Evolutionary conservation across 768 basidiomycete species (phyloP).

Genomic region (Clitopilus hobsonii): DNA sequence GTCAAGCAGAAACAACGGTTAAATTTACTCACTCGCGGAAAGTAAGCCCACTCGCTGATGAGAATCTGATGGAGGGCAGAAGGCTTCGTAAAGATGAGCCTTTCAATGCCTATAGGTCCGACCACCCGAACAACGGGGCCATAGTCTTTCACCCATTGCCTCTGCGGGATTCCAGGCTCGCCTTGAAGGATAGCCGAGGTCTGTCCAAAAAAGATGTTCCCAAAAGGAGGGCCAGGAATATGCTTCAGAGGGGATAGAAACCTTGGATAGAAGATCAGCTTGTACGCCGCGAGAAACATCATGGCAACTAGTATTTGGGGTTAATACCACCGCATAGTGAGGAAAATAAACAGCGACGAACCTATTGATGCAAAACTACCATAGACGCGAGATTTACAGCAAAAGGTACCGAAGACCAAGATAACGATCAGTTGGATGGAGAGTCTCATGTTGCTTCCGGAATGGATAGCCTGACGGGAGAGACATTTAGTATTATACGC

Average conservation of each 20-base stretch:
- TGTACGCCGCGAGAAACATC: constrained; percentile 7
- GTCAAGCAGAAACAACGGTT: neutral
- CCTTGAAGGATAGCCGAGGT: constrained; percentile 29
- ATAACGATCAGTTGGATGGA: no score
- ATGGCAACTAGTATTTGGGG: neutral
- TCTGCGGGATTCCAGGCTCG: constrained; percentile 39
- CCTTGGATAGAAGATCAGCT: constrained; percentile 26
- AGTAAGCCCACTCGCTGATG: constrained; percentile 39
- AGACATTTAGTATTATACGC: no score
- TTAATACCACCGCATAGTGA: neutral
- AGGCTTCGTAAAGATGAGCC: constrained; percentile 38
- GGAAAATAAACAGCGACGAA: neutral
- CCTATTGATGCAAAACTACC: neutral
- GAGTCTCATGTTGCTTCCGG: no score
- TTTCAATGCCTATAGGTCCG: constrained; percentile 41
- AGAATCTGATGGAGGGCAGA: constrained; percentile 41
- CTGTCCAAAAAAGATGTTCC: constrained; percentile 30
- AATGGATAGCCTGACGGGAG: no score
- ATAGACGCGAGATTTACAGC: no score
- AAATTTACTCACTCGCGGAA: constrained; percentile 30
- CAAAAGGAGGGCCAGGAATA: constrained; percentile 32
- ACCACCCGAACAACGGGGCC: constrained; percentile 41
- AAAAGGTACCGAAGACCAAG: no score
- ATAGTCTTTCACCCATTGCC: constrained; percentile 41
- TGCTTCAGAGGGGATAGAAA: constrained; percentile 32